Evolutionary conservation across 2,329 filamentous ascomycete species (phyloP), one percentile per base, ranked within the genome.

Genomic region (Pestalotiopsis sp.): DNA sequence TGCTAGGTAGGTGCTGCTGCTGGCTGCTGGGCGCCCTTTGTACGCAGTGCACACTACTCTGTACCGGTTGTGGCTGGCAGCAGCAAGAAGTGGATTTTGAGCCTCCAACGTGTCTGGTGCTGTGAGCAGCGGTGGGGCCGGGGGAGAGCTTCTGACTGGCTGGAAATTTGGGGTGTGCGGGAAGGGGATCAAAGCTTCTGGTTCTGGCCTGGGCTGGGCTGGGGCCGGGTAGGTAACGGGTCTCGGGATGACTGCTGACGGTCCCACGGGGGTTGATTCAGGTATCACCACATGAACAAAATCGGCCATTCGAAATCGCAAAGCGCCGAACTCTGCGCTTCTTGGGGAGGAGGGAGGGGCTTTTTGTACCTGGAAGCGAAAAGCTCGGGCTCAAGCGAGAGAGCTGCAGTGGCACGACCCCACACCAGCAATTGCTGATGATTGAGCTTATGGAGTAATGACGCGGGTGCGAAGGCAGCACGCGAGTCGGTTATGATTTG

Each of bases 331-430:
- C 20, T 20, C 57, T 39, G 52, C 17, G 45, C 31, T 36, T 64
- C 63, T 64, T 67, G 68, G 17, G 17, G 45, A 65, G 61, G 68
- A 66, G 31, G 52, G 64, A 67, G 68, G 68, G 60, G 60, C 64
- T 60, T 69, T 69, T 69, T 69, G 68, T 69, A 69, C 68, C 60
- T 60, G 64, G 45, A 57, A 39, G 23, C 36, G 59, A 39, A 62
- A 41, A 36, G 27, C 59, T 39, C 59, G 23, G 45, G 45, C 45
- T 52, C 45, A 7, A 52, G 45, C 45, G 45, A 52, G 6, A 36
- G 56, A 64, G 41, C 38, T 68, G 23, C 66, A 56, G 58, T 64
- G 67, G 66, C 59, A 52, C 23, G 25, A 64, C 41, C 45, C 38
- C 23, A 39, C 39, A 45, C 65, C 57, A 49, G 36, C 52, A 45